Conservation (phyloP, 2,329 filamentous ascomycete genomes). For the Diaporthe humulicola region DNA sequence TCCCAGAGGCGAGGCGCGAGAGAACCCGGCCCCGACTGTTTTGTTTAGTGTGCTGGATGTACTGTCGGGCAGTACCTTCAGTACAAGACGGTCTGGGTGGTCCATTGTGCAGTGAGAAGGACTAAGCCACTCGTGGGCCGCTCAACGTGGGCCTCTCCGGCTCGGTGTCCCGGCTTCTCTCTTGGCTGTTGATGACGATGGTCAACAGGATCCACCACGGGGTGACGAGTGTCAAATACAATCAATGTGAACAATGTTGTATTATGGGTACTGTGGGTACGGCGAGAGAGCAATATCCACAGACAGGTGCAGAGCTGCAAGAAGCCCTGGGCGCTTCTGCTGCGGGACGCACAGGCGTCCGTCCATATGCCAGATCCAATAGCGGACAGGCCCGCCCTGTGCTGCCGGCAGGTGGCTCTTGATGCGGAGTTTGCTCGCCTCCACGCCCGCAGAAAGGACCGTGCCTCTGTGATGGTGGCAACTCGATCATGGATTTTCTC, state of each 20-base stretch:
- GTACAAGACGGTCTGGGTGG: neutral
- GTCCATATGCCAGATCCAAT: constrained; percentile 33
- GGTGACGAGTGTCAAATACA: constrained; percentile 14
- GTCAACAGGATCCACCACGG: constrained; percentile 22
- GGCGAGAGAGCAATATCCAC: constrained; percentile 27
- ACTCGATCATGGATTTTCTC: constrained; percentile 23
- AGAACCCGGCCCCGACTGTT: neutral
- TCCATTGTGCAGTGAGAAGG: neutral
- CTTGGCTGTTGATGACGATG: constrained; percentile 28
- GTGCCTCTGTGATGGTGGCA: constrained; percentile 26
- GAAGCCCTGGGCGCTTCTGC: constrained; percentile 38
- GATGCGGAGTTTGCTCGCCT: constrained; percentile 17
- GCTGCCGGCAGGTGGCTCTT: constrained; percentile 35
- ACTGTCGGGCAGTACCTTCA: neutral
- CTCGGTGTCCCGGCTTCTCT: constrained; percentile 23
- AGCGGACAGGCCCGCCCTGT: constrained; percentile 37
- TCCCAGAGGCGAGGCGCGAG: constrained; percentile 13
- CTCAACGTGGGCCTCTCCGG: constrained; percentile 20
- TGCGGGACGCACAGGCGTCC: constrained; percentile 34
- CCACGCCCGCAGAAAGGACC: constrained; percentile 22
- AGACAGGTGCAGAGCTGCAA: constrained; percentile 36
- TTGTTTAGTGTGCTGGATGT: neutral
- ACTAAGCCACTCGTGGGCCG: neutral
- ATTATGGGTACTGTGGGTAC: constrained; percentile 7
- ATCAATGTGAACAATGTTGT: constrained; percentile 8